phyloP scores from a whole-genome alignment of 208 protist species.

The Leptomonas pyrrhocoris region DNA sequence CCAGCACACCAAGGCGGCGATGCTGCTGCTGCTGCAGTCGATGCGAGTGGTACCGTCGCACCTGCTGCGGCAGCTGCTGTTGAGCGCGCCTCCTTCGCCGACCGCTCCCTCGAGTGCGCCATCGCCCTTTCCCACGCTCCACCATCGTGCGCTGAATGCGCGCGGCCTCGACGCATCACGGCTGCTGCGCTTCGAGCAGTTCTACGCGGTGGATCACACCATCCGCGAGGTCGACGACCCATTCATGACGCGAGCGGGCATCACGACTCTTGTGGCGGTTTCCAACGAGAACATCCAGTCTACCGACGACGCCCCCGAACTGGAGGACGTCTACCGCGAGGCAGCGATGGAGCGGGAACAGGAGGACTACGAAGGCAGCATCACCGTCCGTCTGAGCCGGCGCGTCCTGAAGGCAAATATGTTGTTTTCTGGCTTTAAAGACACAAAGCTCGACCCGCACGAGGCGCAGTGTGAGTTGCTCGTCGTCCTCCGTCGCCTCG shows the following conservation, averaged over 20 bases:
- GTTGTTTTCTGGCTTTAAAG: conserved; percentile 58
- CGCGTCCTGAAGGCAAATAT: conserved; percentile 44
- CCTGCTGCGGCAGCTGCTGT: conserved; percentile 53
- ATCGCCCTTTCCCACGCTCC: not conserved
- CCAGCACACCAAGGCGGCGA: conserved; percentile 47
- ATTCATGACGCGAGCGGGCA: conserved; percentile 36
- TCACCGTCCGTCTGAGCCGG: conserved; percentile 27
- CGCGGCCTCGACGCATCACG: conserved; percentile 13
- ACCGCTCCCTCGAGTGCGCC: not conserved
- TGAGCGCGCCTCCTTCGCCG: not conserved
- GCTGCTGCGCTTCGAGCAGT: conserved; percentile 61
- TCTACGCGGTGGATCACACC: conserved; percentile 53
- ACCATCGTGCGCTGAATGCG: not conserved
- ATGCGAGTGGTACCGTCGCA: conserved; percentile 29
- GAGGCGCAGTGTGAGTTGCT: conserved; percentile 74
- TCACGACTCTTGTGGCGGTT: conserved; percentile 39
- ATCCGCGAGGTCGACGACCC: conserved; percentile 57
- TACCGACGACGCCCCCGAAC: conserved; percentile 21
- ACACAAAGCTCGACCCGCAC: conserved; percentile 32
- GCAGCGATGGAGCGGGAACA: conserved; percentile 18
- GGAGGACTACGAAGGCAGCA: conserved; percentile 3
- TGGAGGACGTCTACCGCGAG: conserved; percentile 36
- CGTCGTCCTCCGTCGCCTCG: conserved; percentile 57
- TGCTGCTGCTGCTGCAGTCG: conserved; percentile 40
- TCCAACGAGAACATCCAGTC: conserved; percentile 28